phyloP scores from a whole-genome alignment of 768 basidiomycete species.

The Gyrodon lividus region DNA sequence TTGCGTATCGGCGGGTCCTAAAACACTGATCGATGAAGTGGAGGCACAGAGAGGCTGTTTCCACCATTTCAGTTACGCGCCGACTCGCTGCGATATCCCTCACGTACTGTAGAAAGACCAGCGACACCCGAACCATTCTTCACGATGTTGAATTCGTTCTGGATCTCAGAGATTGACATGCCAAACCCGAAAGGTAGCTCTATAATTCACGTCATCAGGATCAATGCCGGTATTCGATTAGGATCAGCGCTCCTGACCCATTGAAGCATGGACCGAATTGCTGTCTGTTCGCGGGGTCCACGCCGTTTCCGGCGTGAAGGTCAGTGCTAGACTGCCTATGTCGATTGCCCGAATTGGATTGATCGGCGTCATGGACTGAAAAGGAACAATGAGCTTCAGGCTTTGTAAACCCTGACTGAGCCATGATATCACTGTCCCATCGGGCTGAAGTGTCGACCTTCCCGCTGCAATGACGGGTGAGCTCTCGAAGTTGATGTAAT shows the following conservation, averaged over 20 bases:
- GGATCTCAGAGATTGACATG: conserved; percentile 55
- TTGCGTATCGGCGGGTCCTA: conserved; percentile 52
- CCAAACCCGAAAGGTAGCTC: conserved; percentile 73
- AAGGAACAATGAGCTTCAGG: conserved; percentile 61
- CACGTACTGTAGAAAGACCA: conserved; percentile 54
- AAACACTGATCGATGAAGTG: conserved; percentile 54
- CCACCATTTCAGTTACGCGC: neutral
- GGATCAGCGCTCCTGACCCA: conserved; percentile 41
- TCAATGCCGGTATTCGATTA: neutral
- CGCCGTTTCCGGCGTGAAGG: conserved; percentile 50
- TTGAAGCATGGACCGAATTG: conserved; percentile 54
- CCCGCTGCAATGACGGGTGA: conserved; percentile 62
- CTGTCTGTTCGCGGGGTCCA: conserved; percentile 61
- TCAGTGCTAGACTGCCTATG: conserved; percentile 58
- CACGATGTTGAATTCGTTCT: conserved; percentile 63
- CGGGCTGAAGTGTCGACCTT: conserved; percentile 53
- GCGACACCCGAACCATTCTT: conserved; percentile 53
- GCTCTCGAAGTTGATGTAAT: conserved; percentile 63
- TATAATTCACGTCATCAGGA: conserved; percentile 23
- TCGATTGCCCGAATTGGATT: conserved; percentile 63
- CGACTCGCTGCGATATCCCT: neutral
- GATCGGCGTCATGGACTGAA: conserved; percentile 49
- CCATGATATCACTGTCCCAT: conserved; percentile 63
- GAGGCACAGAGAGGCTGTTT: conserved; percentile 61
- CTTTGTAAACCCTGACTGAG: conserved; percentile 58